Conservation (phyloP, 495 filamentous ascomycete species). For the Chlorociboria aeruginascens region DNA sequence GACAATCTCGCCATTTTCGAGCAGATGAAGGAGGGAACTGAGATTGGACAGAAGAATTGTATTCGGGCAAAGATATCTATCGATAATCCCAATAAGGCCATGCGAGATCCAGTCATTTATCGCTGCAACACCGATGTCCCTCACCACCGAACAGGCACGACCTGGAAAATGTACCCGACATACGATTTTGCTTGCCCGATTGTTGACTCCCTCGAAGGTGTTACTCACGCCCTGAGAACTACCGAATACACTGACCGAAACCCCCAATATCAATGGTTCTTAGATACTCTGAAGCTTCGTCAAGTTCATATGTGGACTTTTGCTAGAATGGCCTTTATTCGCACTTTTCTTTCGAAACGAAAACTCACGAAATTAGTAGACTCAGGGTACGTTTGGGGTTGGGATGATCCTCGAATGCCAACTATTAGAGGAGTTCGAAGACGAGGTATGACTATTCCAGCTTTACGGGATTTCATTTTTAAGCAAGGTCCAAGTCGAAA, state of each 20-base stretch:
- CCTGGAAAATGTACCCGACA: conserved; percentile 93
- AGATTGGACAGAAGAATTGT: conserved; percentile 57
- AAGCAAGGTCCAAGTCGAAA: conserved; percentile 74
- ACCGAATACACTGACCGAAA: conserved; percentile 98
- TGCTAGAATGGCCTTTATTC: conserved; percentile 89
- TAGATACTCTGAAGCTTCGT: conserved; percentile 74
- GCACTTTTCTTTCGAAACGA: conserved; percentile 82
- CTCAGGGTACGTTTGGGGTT: conserved; percentile 68
- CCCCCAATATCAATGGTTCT: conserved; percentile 94
- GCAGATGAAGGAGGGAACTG: conserved; percentile 62
- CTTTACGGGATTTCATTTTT: conserved; percentile 67
- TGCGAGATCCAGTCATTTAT: conserved; percentile 78
- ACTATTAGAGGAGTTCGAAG: conserved; percentile 69
- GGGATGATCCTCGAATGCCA: conserved; percentile 76
- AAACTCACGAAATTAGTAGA: conserved; percentile 94
- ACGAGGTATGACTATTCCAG: conserved; percentile 69
- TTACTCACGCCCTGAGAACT: conserved; percentile 89
- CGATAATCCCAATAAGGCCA: conserved; percentile 59
- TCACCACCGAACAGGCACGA: conserved; percentile 81
- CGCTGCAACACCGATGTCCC: conserved; percentile 52
- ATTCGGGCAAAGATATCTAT: conserved; percentile 75
- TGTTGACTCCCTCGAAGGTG: conserved; percentile 80
- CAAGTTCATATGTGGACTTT: conserved; percentile 96
- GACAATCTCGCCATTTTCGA: conserved; percentile 60
- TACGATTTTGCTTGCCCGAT: conserved; percentile 93